Evolutionary conservation across 2,329 filamentous ascomycete genomes (phyloP), one percentile per base, ranked within the genome.

Genomic region (Atkinsonella texensis): DNA sequence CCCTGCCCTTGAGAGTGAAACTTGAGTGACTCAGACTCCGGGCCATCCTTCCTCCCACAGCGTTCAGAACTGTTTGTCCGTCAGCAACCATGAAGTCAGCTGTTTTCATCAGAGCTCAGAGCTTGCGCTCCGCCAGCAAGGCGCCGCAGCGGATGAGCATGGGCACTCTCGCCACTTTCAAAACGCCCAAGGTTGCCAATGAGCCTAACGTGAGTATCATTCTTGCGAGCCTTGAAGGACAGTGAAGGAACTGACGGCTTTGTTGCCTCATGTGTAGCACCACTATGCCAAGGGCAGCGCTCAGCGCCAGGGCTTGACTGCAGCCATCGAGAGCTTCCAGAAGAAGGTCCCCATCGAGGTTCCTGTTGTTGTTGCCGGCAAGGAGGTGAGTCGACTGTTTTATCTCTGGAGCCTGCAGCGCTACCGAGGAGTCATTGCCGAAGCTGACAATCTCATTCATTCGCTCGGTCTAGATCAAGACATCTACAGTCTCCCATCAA

Each of bases 211-310:
- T 95, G 70, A 68, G 87, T 76, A 33, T 40, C 20, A 31, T 35
- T 31, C 7, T 5, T 28, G 28, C 28, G 28, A 28, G 28, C 5
- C 28, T 28, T 28, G 28, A 5, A 28, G 28, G 5, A 1, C 5
- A 28, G 28, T 28, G 7, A 28, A 28, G 28, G 28, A 6, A 10
- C 43, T 46, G 17, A 31, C 43, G 43, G 43, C 9, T 44, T 33
- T 8, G 4, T 23, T 38, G 20, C 35, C 35, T 28, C n/a, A 15
- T 31, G 20, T 52, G 52, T 60, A 96, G 89, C 86, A 94, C 74
- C 85, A 91, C 70, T 98, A 95, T 67, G 76, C 77, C 56, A 93
- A 93, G 68, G 88, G 84, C 54, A 93, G 90, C 1, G 69, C 81
- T 23, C 87, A 95, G 65, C 80, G 91, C 55, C 78, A 84, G 60